Evolutionary conservation across 345 rosid genomes (phyloP).

Genomic region (Arabis hirsuta): DNA sequence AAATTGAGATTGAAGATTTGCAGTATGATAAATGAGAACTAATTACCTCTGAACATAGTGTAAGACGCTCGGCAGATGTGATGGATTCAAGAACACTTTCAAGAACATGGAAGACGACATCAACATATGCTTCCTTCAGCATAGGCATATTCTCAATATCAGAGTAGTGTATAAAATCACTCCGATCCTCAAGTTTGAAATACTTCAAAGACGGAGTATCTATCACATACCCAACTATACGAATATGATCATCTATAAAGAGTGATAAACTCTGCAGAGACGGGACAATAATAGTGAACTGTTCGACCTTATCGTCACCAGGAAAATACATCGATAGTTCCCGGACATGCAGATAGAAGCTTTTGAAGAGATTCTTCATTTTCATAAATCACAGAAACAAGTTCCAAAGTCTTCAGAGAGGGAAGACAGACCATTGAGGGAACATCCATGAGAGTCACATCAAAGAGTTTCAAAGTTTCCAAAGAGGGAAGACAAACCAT

Average conservation of each 20-base stretch:
- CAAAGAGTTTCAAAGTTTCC: background rate
- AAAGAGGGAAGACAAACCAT: slow-evolving; percentile 13
- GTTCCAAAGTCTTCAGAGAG: slow-evolving; percentile 4
- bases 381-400: rapidly evolving
- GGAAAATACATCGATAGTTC: background rate
- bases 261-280: no score
- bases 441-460: background rate
- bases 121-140: slow-evolving; percentile 6
- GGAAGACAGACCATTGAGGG: slow-evolving; percentile 5
- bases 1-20: no score
- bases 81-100: background rate
- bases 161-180: background rate
- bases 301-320: rapidly evolving
- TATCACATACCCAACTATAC: no score
- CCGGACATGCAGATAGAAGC: slow-evolving; percentile 2
- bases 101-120: no score
- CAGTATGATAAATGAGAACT: no score
- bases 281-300: background rate
- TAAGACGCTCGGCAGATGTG: slow-evolving; percentile 16
- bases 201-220: no score
- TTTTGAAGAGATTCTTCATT: background rate
- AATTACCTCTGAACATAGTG: background rate
- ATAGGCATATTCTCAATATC: background rate
- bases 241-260: no score
- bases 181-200: no score